These are phyloP conservation scores for Hanseniaspora singularis DNA, from an alignment of 805 yeast genomes.

Conservation along the genomic window DNA sequence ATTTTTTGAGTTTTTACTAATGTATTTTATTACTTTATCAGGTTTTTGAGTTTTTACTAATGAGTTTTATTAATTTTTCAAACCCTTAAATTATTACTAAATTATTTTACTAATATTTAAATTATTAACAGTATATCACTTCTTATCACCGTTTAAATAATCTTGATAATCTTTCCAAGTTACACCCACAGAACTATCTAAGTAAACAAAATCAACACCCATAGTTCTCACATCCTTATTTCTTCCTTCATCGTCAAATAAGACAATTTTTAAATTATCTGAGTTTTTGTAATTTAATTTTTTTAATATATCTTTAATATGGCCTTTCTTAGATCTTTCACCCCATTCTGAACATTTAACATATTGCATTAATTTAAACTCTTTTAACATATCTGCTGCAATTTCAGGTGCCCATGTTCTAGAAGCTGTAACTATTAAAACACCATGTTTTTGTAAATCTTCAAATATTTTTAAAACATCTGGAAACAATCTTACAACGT, in stretches of 20 bases:
- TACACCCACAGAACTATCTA: slow-evolving; percentile 48
- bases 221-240: slow-evolving; percentile 62
- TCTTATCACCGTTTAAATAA: slow-evolving; percentile 24
- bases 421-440: slow-evolving; percentile 57
- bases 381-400: slow-evolving; percentile 51
- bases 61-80: too few species aligned
- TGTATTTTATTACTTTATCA: too few species aligned
- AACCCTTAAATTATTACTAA: too few species aligned
- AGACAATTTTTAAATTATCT: slow-evolving; percentile 23
- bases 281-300: slow-evolving; percentile 25
- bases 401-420: slow-evolving; percentile 68
- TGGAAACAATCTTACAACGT: slow-evolving; percentile 43
- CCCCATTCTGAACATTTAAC: slow-evolving; percentile 53
- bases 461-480: slow-evolving; percentile 57
- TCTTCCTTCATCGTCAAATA: slow-evolving; percentile 71
- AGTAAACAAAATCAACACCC: slow-evolving; percentile 59
- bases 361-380: slow-evolving; percentile 26
- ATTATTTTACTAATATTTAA: background rate
- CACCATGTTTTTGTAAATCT: slow-evolving; percentile 38
- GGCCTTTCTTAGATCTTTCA: slow-evolving; percentile 44
- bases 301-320: slow-evolving; percentile 45
- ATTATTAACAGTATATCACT: background rate
- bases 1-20: too few species aligned
- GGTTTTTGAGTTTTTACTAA: too few species aligned
- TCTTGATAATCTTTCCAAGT: slow-evolving; percentile 42